These are phyloP conservation scores for Isoetes taiwanensis DNA, from an alignment of 75 land plant species.

Conservation along the genomic window DNA sequence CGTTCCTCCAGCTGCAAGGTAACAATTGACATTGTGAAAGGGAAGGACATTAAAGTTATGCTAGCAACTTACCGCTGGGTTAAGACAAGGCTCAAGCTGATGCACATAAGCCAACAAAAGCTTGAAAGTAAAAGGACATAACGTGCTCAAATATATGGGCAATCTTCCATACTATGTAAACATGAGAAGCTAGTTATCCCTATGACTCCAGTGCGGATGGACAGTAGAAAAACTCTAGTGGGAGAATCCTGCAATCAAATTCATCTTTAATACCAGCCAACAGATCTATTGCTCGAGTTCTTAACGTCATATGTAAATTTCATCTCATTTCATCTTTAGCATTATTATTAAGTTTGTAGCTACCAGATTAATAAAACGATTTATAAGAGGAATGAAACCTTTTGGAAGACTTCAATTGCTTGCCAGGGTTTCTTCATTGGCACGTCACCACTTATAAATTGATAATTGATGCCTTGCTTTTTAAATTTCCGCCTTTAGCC, in stretches of 20 bases:
- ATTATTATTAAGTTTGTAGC: too few relatives aligned
- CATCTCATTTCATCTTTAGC: too few relatives aligned
- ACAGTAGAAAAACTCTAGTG: constrained; percentile 30
- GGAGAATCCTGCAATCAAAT: constrained; percentile 35
- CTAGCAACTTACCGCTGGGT: constrained; percentile 29
- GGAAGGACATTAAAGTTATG: neutral
- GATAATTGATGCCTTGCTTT: constrained; percentile 31
- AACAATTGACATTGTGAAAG: neutral
- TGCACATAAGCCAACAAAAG: neutral
- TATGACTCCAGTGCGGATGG: constrained; percentile 35
- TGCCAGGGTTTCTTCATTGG: constrained; percentile 38
- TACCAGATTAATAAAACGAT: too few relatives aligned
- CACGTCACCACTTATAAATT: constrained; percentile 37
- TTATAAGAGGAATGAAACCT: too few relatives aligned
- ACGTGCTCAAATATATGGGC: too few relatives aligned
- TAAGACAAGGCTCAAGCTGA: constrained; percentile 35
- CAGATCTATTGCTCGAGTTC: too few relatives aligned
- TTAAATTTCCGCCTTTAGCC: constrained; percentile 33
- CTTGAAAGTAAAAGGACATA: too few relatives aligned
- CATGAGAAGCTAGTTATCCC: constrained; percentile 37
- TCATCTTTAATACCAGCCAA: too few relatives aligned
- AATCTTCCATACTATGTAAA: constrained; percentile 34
- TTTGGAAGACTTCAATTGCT: constrained; percentile 36
- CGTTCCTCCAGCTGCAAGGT: constrained; percentile 33
- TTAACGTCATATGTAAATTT: too few relatives aligned